These are phyloP conservation scores for Triadica sebifera DNA, from an alignment of 345 rosid genomes.

Conservation along the genomic window DNA sequence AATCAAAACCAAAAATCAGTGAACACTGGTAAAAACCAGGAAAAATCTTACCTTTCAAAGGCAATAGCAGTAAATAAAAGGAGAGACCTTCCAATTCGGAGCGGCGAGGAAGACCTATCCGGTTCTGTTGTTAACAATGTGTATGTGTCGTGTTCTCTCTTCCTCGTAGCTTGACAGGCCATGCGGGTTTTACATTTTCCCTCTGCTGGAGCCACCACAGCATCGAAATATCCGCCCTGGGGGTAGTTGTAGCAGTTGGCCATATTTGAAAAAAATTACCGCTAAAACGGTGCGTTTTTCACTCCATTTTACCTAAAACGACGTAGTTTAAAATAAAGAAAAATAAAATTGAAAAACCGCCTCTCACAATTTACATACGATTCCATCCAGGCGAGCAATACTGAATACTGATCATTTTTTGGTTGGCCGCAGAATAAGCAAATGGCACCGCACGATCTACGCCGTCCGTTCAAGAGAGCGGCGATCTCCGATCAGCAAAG, in stretches of 20 bases:
- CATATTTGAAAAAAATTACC: background rate
- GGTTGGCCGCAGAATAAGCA: background rate
- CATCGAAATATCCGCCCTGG: constrained; percentile 50
- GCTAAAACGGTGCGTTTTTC: background rate
- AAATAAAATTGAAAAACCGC: background rate
- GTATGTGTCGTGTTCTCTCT: background rate
- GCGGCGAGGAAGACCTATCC: constrained; percentile 4
- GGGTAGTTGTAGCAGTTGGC: constrained; percentile 25
- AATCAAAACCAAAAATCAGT: constrained; percentile 14
- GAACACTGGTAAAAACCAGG: background rate
- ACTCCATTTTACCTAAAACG: background rate
- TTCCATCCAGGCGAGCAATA: no score
- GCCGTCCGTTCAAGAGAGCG: constrained; percentile 83
- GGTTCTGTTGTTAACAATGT: background rate
- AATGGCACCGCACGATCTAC: constrained; percentile 77
- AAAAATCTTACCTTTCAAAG: constrained; percentile 20
- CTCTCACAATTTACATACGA: background rate
- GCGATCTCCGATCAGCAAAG: constrained; percentile 87
- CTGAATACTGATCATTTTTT: background rate
- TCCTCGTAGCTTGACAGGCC: constrained; percentile 17
- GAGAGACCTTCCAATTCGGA: constrained; percentile 9
- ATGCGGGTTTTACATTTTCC: background rate
- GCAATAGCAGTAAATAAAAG: background rate
- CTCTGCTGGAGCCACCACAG: background rate
- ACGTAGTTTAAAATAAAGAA: background rate